Conservation (phyloP, 1,284 basidiomycete genomes). For the Chalciporus sp. region DNA sequence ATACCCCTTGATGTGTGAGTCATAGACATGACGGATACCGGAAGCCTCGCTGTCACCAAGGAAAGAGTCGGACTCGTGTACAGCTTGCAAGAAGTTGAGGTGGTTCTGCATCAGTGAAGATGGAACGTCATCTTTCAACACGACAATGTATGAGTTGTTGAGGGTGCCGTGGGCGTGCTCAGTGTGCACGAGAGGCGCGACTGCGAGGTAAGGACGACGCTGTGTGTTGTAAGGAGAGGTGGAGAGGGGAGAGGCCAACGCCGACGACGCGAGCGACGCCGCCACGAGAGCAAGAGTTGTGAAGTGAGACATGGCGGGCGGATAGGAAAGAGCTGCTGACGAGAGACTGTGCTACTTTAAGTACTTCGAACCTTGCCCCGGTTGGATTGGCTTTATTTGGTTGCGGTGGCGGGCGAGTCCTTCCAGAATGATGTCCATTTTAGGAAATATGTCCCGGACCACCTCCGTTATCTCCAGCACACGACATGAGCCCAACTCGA, state of each 20-base stretch:
- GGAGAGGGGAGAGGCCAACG: conserved; percentile 63
- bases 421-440: neutral
- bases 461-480: neutral
- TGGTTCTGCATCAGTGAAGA: conserved; percentile 67
- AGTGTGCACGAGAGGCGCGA: conserved; percentile 59
- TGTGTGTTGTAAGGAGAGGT: conserved; percentile 51
- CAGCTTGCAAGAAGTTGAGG: conserved; percentile 67
- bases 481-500: neutral
- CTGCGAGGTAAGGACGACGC: conserved; percentile 46
- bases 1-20: conserved; percentile 77
- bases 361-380: conserved; percentile 8
- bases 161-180: conserved; percentile 72
- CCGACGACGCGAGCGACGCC: conserved; percentile 43
- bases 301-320: conserved; percentile 44
- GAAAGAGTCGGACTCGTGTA: conserved; percentile 53
- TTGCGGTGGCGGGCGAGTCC: conserved; percentile 31
- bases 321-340: conserved; percentile 8
- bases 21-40: conserved; percentile 74
- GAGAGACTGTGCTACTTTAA: conserved; percentile 19
- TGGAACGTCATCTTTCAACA: conserved; percentile 75
- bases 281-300: conserved; percentile 43
- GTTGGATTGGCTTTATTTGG: conserved; percentile 32
- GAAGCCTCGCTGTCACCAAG: conserved; percentile 46
- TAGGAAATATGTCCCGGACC: neutral
- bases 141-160: conserved; percentile 89